Evolutionary conservation across 2,329 filamentous ascomycete genomes (phyloP), one percentile per base, ranked within the genome.

Genomic region (Alternaria novae-zelandiae): DNA sequence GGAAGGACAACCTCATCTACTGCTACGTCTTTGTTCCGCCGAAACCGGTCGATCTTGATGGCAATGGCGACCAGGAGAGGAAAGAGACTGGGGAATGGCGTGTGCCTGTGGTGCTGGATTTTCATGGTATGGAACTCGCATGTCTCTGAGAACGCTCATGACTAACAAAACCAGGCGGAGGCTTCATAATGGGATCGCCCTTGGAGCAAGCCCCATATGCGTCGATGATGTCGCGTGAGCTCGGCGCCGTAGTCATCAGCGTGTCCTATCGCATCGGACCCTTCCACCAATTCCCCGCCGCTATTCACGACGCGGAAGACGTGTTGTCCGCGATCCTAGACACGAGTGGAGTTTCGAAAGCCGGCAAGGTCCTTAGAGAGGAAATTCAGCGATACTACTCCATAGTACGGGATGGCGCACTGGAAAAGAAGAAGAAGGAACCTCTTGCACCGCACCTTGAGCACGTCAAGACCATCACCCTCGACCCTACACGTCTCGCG

Each of bases 221-320:
- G 59, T 78, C 82, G 6, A 81, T 81, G 77, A 80, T 84, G 74
- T 80, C 79, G 28, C 75, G 80, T 11, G 79, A 82, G 66, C 76
- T 83, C 11, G 70, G 76, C 5, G 76, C 79, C 11, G 76, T 84
- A 6, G 82, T 83, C 46, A 80, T 84, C 53, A 82, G 79, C 53
- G 83, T 84, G 4, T 83, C 84, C 54, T 85, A 85, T 63, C 80
- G 83, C 46, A 81, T 84, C 26, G 83, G 82, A 5, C 83, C 83
- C 1, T 79, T 83, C 59, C 77, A 82, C 59, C 79, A 82, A 41
- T 85, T 83, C 51, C 83, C 83, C 0, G 82, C 82, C 0, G 83
- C 83, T 1, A 79, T 84, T 17, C 79, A 83, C 63, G 83, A 85
- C 63, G 81, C 81, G 10, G 83, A 84, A 56, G 83, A 84, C 60